Conservation (phyloP, 169 alveolate species). For the Eimeria sp. region DNA sequence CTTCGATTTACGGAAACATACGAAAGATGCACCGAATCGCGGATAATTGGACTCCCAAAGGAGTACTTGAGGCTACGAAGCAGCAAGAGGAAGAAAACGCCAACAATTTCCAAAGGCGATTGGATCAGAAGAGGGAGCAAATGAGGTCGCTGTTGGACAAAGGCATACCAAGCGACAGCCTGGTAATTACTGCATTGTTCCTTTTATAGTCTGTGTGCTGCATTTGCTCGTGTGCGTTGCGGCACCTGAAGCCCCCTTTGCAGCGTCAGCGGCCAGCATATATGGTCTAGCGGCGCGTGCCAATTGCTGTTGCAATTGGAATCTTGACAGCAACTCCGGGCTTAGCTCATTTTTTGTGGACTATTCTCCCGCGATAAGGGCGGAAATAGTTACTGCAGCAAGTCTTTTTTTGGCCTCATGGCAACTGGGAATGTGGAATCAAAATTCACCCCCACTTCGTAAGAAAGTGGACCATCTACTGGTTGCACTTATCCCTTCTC, state of each 20-base stretch:
- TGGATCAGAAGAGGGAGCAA: neutral
- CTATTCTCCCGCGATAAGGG: neutral
- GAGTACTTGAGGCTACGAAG: neutral
- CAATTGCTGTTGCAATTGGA: neutral
- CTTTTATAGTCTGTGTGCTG: neutral
- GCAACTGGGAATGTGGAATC: neutral
- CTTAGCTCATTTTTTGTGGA: neutral
- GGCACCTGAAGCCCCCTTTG: too few relatives aligned
- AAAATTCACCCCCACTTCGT: neutral
- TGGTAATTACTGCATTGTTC: neutral
- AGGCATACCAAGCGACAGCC: neutral
- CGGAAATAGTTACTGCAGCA: neutral
- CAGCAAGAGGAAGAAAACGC: neutral
- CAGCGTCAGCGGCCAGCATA: neutral
- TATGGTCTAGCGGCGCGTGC: neutral
- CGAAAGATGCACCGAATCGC: conserved; percentile 17
- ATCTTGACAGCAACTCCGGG: neutral
- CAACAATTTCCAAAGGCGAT: neutral
- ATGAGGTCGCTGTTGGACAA: neutral
- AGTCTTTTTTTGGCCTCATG: neutral
- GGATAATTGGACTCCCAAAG: neutral
- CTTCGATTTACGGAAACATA: neutral
- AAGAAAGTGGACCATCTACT: neutral
- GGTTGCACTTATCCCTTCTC: neutral
- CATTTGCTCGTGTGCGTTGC: neutral